Conservation (phyloP, 345 rosid species). For the Lepidium sativum region DNA sequence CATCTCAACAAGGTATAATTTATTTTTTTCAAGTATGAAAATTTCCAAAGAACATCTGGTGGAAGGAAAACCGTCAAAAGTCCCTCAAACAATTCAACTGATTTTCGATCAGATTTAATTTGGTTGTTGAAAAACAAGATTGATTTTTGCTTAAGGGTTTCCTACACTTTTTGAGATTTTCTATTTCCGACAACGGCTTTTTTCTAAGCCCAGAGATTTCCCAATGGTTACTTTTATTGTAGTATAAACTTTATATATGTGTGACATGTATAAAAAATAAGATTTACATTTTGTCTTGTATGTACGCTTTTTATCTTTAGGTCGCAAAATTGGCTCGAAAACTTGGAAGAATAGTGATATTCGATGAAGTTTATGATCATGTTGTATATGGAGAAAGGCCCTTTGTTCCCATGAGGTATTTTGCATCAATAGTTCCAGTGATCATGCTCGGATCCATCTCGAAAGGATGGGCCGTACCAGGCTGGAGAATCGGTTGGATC, state of each 20-base stretch:
- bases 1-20: slow-evolving; percentile 31
- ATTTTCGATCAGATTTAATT: too few species aligned
- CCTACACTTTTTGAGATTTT: too few species aligned
- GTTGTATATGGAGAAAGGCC: slow-evolving; percentile 35
- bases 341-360: slow-evolving; percentile 42
- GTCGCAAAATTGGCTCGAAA: slow-evolving; percentile 44
- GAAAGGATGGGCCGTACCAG: slow-evolving; percentile 48
- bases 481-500: slow-evolving; percentile 58
- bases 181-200: too few species aligned
- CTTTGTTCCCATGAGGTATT: slow-evolving; percentile 38
- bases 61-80: too few species aligned
- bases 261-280: too few species aligned
- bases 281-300: not conserved
- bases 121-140: too few species aligned
- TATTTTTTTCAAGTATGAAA: too few species aligned
- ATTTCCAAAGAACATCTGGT: too few species aligned
- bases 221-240: too few species aligned
- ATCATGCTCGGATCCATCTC: slow-evolving; percentile 49
- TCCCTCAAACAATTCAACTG: too few species aligned
- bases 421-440: slow-evolving; percentile 43
- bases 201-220: too few species aligned
- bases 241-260: not conserved
- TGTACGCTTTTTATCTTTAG: slow-evolving; percentile 6
- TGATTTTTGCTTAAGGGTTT: too few species aligned
- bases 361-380: slow-evolving; percentile 45